phyloP scores from a whole-genome alignment of 768 basidiomycete species.

The Lactarius tabidus region DNA sequence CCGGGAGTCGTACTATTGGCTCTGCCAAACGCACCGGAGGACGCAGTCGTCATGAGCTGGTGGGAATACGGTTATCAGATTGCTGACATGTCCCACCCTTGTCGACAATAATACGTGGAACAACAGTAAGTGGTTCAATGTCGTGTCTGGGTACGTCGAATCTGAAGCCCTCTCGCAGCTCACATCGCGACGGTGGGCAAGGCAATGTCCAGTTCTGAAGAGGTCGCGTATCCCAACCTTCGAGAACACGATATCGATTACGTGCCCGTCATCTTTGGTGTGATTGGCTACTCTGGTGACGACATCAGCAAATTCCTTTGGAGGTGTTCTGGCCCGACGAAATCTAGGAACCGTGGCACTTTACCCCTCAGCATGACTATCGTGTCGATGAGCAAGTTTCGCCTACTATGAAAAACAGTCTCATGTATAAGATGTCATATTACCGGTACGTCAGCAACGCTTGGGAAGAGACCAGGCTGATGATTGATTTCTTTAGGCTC shows the following conservation, averaged over 20 bases:
- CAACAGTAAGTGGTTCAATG: too few species aligned
- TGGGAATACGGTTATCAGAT: too few species aligned
- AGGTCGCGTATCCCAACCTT: conserved; percentile 94
- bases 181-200: conserved; percentile 99
- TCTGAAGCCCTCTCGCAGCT: conserved; percentile 41
- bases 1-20: too few species aligned
- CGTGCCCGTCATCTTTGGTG: conserved; percentile 93
- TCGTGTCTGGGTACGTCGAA: conserved; percentile 35
- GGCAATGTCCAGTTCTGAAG: conserved; percentile 92
- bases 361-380: conserved; percentile 91
- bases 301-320: conserved; percentile 99
- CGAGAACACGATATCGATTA: conserved; percentile 98
- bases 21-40: too few species aligned
- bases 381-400: conserved; percentile 83
- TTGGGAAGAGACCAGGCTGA: neutral
- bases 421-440: conserved; percentile 99
- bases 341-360: conserved; percentile 92
- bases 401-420: conserved; percentile 83
- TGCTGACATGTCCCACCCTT: too few species aligned
- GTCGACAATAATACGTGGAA: too few species aligned
- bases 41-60: too few species aligned
- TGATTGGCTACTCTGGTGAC: conserved; percentile 96
- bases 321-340: conserved; percentile 99
- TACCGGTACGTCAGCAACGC: conserved; percentile 59
- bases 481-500: conserved; percentile 51